Percentiles rank a stretch among this genome's conserved stretches.
phyloP scores from a whole-genome alignment of 2,329 filamentous ascomycete genomes.

The Calonectria henricotiae region DNA sequence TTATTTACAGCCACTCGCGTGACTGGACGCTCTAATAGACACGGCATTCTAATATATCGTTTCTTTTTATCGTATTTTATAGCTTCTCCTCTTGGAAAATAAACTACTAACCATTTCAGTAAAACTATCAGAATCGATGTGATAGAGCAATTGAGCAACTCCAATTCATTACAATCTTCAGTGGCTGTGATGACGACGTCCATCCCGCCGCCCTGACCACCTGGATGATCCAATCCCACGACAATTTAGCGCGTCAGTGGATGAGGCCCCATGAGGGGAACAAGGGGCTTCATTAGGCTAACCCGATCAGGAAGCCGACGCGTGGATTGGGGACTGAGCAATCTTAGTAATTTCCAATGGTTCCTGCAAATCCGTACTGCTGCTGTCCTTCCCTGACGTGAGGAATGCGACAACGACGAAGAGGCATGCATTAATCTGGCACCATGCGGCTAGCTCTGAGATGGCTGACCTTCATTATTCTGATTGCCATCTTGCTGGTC shows the following conservation, averaged over 20 bases:
- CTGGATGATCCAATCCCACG: conserved; percentile 1
- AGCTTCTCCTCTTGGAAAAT: neutral
- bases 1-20: no score
- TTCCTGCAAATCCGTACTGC: neutral
- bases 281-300: neutral
- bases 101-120: no score
- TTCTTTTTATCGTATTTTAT: no score
- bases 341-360: conserved; percentile 20
- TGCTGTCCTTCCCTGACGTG: neutral
- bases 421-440: conserved; percentile 28
- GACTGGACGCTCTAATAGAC: no score
- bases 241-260: neutral
- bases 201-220: neutral
- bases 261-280: neutral
- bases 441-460: conserved; percentile 37
- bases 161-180: neutral
- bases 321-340: conserved; percentile 7
- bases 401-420: conserved; percentile 16
- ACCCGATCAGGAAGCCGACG: conserved; percentile 9
- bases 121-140: neutral
- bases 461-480: conserved; percentile 28
- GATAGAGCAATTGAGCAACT: no score
- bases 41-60: no score
- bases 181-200: neutral
- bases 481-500: conserved; percentile 6